These are phyloP conservation scores for Rhodomyrtus tomentosa DNA, from an alignment of 345 rosid species.

Conservation along the genomic window DNA sequence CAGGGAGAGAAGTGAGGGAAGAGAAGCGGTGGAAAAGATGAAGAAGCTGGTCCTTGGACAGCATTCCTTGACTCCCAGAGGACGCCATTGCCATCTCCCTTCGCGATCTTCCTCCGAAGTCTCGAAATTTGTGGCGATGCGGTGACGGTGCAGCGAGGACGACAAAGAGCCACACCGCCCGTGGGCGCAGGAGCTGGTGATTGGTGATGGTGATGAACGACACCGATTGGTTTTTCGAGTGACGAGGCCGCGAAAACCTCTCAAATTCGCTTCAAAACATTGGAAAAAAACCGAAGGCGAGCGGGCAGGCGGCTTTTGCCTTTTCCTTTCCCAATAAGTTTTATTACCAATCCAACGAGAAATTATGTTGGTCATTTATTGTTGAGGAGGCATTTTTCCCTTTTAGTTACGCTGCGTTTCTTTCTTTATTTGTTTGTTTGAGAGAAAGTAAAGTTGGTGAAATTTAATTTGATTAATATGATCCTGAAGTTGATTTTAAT, in stretches of 20 bases:
- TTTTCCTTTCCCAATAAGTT: neutral
- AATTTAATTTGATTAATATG: no score
- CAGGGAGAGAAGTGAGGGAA: conserved; percentile 44
- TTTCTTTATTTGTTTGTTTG: no score
- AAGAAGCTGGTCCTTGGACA: conserved; percentile 52
- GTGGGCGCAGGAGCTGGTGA: neutral
- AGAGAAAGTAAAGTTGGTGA: no score
- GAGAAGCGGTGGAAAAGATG: conserved; percentile 68
- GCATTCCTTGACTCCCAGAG: conserved; percentile 11
- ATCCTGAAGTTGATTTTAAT: no score
- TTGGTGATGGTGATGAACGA: neutral
- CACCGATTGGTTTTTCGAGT: neutral
- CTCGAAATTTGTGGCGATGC: neutral
- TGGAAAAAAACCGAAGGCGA: neutral
- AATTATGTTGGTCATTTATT: no score
- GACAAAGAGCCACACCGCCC: no score
- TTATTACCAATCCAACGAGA: no score
- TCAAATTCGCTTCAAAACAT: neutral
- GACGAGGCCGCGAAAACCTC: neutral
- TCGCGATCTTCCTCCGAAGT: neutral
- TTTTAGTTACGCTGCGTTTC: no score
- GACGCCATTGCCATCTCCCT: neutral
- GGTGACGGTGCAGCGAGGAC: no score
- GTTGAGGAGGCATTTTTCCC: no score
- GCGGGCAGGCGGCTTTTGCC: neutral